Conservation (phyloP, 148 eudicot genomes). For the Nyssa sinensis region DNA sequence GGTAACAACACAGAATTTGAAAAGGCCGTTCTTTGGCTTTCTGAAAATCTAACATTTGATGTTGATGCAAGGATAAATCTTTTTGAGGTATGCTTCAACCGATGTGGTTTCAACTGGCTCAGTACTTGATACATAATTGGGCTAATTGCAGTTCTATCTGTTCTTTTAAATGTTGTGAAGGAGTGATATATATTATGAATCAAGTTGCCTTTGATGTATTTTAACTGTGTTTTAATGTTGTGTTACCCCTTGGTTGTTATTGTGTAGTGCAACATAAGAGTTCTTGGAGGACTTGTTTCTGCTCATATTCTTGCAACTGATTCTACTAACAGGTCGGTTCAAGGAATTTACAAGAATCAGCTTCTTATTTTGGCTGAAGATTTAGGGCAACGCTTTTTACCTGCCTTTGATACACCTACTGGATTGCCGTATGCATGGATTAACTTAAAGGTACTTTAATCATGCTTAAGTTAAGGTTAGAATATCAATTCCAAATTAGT, state of each 20-base stretch:
- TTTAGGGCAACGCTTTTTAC: conserved; percentile 80
- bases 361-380: conserved; percentile 83
- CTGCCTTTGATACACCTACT: conserved; percentile 86
- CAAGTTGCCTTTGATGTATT: neutral
- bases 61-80: conserved; percentile 94
- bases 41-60: conserved; percentile 77
- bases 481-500: neutral
- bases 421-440: conserved; percentile 99
- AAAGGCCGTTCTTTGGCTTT: conserved; percentile 83
- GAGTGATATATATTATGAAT: conserved; percentile 3
- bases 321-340: conserved; percentile 90
- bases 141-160: too few species aligned
- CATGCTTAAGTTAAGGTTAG: neutral
- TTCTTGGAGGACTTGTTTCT: conserved; percentile 99
- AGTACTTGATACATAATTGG: too few species aligned
- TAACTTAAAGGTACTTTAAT: conserved; percentile 76
- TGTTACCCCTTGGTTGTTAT: conserved; percentile 36
- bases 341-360: conserved; percentile 76
- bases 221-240: conserved; percentile 31
- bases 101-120: neutral
- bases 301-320: conserved; percentile 99
- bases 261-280: conserved; percentile 99
- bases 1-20: conserved; percentile 89
- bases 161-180: too few species aligned
- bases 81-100: conserved; percentile 65